These are phyloP conservation scores for Pichia sp. DNA, from an alignment of 1,139 yeast species.

Conservation along the genomic window DNA sequence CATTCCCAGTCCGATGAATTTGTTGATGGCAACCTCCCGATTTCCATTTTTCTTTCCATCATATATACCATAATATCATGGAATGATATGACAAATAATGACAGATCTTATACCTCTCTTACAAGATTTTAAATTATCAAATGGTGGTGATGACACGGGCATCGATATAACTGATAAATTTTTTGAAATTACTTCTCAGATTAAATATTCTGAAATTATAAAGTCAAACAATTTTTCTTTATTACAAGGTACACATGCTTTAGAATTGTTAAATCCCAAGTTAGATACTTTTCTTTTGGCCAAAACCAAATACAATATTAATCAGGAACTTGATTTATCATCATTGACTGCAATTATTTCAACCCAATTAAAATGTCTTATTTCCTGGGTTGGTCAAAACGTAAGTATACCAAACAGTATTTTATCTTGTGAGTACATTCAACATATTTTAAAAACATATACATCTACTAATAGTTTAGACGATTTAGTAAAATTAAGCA, in stretches of 20 bases:
- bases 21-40: background rate
- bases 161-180: constrained; percentile 28
- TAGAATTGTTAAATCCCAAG: constrained; percentile 56
- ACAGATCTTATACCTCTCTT: constrained; percentile 5
- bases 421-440: constrained; percentile 13
- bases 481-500: constrained; percentile 1
- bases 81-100: constrained; percentile 1
- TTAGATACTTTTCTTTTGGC: constrained; percentile 57
- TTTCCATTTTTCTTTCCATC: background rate
- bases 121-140: constrained; percentile 3
- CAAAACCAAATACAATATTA: constrained; percentile 34
- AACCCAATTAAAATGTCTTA: constrained; percentile 11
- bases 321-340: constrained; percentile 30
- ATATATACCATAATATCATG: background rate
- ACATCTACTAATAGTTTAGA: constrained; percentile 1
- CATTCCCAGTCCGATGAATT: background rate
- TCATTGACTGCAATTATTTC: constrained; percentile 44
- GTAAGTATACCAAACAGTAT: constrained; percentile 12
- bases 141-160: constrained; percentile 12
- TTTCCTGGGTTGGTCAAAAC: constrained; percentile 16
- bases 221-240: constrained; percentile 50
- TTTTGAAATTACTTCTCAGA: constrained; percentile 20
- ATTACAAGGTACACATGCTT: constrained; percentile 69
- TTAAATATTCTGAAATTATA: constrained; percentile 34
- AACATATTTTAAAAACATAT: constrained; percentile 3